These are phyloP conservation scores for Sechiopsis laciniata DNA, from an alignment of 306 rosid species.

Conservation along the genomic window DNA sequence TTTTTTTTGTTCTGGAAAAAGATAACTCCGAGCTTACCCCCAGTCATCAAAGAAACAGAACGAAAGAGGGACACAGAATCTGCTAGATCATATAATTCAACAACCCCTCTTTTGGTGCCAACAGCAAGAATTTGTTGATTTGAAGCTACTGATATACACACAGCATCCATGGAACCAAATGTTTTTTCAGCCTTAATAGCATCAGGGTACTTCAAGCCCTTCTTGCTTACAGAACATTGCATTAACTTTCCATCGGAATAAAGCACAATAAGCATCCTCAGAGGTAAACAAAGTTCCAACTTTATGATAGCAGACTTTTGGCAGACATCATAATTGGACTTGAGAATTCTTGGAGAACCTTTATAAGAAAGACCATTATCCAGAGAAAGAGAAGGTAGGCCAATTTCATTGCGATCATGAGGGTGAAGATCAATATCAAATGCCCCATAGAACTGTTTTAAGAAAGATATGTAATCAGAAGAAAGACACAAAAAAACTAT, in stretches of 20 bases:
- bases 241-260: slow-evolving; percentile 78
- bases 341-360: slow-evolving; percentile 38
- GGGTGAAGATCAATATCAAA: slow-evolving; percentile 52
- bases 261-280: slow-evolving; percentile 75
- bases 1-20: slow-evolving; percentile 4
- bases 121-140: slow-evolving; percentile 92
- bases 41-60: slow-evolving; percentile 76
- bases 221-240: slow-evolving; percentile 82
- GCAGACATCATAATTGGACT: slow-evolving; percentile 33
- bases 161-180: slow-evolving; percentile 73
- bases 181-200: slow-evolving; percentile 68
- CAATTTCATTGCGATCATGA: slow-evolving; percentile 37
- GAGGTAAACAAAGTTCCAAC: slow-evolving; percentile 67
- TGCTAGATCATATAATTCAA: slow-evolving; percentile 79
- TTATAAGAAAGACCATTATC: slow-evolving; percentile 58
- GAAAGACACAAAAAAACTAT: neutral
- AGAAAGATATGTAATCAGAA: slow-evolving; percentile 29
- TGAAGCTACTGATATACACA: slow-evolving; percentile 69
- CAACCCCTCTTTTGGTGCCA: slow-evolving; percentile 84
- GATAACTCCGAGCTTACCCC: slow-evolving; percentile 47
- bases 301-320: slow-evolving; percentile 59
- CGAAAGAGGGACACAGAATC: slow-evolving; percentile 68
- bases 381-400: slow-evolving; percentile 41
- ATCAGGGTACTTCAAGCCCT: slow-evolving; percentile 77
- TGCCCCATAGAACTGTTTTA: slow-evolving; percentile 78